Percentiles rank a stretch among this genome's conserved stretches.
Conservation (phyloP, 768 basidiomycete species). For the Trametes cinnabarina region DNA sequence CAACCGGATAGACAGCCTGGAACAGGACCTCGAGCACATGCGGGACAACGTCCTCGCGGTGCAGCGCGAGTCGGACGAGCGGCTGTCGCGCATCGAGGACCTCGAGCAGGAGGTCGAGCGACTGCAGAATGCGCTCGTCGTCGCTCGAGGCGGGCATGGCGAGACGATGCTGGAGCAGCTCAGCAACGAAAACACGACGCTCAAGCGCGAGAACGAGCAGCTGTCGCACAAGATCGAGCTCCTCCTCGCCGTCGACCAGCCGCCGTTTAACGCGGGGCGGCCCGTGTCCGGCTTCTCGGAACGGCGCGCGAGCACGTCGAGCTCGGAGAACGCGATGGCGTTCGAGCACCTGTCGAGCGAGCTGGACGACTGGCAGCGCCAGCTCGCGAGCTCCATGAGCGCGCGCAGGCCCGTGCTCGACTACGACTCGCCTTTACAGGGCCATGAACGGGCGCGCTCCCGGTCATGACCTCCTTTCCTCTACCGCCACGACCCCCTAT, state of each 20-base stretch:
- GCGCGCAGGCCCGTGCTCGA: conserved; percentile 70
- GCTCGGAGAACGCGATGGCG: conserved; percentile 75
- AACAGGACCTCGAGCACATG: conserved; percentile 70
- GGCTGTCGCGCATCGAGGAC: conserved; percentile 72
- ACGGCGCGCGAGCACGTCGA: conserved; percentile 70
- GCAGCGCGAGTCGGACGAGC: conserved; percentile 78
- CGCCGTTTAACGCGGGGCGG: conserved; percentile 57
- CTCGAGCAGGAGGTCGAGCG: conserved; percentile 78
- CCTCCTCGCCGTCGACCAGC: conserved; percentile 82
- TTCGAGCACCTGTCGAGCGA: conserved; percentile 80
- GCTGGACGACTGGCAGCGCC: conserved; percentile 83
- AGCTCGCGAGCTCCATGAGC: conserved; percentile 77
- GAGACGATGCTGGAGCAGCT: conserved; percentile 81
- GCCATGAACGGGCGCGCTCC: conserved; percentile 60
- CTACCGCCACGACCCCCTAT: neutral
- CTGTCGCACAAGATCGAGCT: conserved; percentile 90
- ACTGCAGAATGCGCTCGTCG: conserved; percentile 66
- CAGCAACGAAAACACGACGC: conserved; percentile 72
- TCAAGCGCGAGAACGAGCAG: conserved; percentile 84
- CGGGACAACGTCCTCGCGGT: conserved; percentile 68
- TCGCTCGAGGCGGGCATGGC: conserved; percentile 73
- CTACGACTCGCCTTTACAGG: conserved; percentile 57
- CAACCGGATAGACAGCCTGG: conserved; percentile 66
- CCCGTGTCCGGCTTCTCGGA: conserved; percentile 59
- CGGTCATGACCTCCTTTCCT: conserved; percentile 42